A percentile compares a stretch with the other conserved stretches of the same genome.
Evolutionary conservation across 2,329 filamentous ascomycete genomes (phyloP).

Genomic region (Penicillium capsulatum): DNA sequence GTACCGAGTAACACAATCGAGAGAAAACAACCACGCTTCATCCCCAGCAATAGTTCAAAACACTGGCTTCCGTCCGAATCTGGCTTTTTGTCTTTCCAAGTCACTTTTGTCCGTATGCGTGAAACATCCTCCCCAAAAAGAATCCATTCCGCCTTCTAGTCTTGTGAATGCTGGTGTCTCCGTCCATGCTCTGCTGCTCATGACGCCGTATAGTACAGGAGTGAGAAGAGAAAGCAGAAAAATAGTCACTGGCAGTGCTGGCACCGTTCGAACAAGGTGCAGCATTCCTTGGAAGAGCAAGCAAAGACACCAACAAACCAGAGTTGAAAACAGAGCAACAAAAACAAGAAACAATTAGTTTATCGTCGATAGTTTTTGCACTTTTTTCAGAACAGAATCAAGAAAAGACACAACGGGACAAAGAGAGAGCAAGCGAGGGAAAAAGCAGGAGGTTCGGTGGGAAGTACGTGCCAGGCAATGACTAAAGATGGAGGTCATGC

Average conservation of each 20-base stretch:
- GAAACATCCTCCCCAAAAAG: slow-evolving; percentile 11
- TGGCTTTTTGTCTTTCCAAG: slow-evolving; percentile 10
- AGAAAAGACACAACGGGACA: slow-evolving; percentile 17
- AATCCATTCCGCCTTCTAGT: slow-evolving; percentile 23
- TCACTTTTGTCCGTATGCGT: slow-evolving; percentile 17
- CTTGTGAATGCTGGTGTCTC: slow-evolving; percentile 20
- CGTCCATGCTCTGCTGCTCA: slow-evolving; percentile 10
- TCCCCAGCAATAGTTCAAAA: slow-evolving; percentile 2
- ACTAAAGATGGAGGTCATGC: slow-evolving; percentile 63
- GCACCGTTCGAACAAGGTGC: background rate
- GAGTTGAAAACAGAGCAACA: slow-evolving; percentile 18
- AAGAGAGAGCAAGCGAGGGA: slow-evolving; percentile 15
- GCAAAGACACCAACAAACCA: slow-evolving; percentile 14
- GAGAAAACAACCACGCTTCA: slow-evolving; percentile 18
- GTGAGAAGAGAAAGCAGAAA: slow-evolving; percentile 8
- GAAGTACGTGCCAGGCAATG: slow-evolving; percentile 8
- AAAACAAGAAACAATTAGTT: slow-evolving; percentile 21
- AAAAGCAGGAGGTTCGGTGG: slow-evolving; percentile 12
- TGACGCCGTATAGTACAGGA: slow-evolving; percentile 21
- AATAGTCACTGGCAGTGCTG: slow-evolving; percentile 7
- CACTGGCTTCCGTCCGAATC: slow-evolving; percentile 2
- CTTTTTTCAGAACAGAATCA: slow-evolving; percentile 24
- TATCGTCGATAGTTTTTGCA: slow-evolving; percentile 23
- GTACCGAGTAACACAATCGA: slow-evolving; percentile 15
- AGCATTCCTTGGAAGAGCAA: slow-evolving; percentile 7